A percentile compares a stretch with the other conserved stretches of the same genome.
Evolutionary conservation across 768 basidiomycete genomes (phyloP).

Genomic region (Termitomyces sp.): DNA sequence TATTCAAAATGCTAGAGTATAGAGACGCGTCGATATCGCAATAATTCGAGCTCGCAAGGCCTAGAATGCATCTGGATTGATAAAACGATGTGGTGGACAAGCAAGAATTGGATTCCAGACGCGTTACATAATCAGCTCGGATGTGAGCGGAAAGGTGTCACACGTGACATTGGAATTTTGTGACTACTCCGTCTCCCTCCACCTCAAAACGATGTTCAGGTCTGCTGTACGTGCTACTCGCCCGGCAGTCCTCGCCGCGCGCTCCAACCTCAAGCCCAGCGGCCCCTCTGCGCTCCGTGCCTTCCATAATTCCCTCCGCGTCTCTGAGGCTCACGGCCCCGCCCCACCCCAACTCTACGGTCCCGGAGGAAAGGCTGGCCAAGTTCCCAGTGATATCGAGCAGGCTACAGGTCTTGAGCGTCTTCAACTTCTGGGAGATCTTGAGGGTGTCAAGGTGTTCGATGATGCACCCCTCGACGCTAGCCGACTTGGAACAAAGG

Average conservation of each 20-base stretch:
- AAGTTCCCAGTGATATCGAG: conserved; percentile 79
- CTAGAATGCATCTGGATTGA: background rate
- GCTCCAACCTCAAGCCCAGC: conserved; percentile 34
- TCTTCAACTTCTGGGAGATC: conserved; percentile 85
- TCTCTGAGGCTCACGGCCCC: conserved; percentile 51
- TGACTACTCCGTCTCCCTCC: conserved; percentile 24
- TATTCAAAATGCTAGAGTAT: background rate
- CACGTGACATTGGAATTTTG: conserved; percentile 21
- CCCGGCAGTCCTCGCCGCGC: conserved; percentile 38
- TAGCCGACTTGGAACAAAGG: conserved; percentile 82
- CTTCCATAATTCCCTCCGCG: conserved; percentile 56
- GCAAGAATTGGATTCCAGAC: background rate
- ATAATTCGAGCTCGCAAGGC: background rate
- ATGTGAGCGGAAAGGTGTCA: conserved; percentile 29
- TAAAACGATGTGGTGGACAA: too few species aligned
- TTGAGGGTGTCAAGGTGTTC: conserved; percentile 88
- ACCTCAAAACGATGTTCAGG: conserved; percentile 39
- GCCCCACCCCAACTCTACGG: conserved; percentile 70
- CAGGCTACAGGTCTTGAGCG: conserved; percentile 98
- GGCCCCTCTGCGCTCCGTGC: conserved; percentile 42
- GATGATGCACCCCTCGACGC: conserved; percentile 84
- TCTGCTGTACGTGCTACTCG: conserved; percentile 46
- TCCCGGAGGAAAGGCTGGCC: conserved; percentile 66
- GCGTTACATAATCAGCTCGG: conserved; percentile 25
- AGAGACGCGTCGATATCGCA: conserved; percentile 8